These are phyloP conservation scores for Biscutella laevigata DNA, from an alignment of 441 rosid species.

Conservation along the genomic window DNA sequence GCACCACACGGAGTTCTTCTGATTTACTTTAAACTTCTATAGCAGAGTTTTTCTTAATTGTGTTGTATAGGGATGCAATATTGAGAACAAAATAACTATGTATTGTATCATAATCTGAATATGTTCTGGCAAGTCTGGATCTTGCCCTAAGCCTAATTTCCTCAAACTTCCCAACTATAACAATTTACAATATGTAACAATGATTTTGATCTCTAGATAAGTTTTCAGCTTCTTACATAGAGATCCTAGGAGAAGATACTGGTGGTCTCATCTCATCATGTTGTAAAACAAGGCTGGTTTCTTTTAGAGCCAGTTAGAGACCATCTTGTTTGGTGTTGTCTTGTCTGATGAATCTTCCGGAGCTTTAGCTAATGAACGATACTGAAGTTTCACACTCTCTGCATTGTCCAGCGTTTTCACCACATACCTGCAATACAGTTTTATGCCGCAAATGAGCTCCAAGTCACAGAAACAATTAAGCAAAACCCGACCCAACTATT, in stretches of 20 bases:
- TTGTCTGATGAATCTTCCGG: slow-evolving; percentile 43
- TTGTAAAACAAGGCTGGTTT: neutral
- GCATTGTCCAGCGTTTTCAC: slow-evolving; percentile 95
- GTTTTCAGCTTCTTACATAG: neutral
- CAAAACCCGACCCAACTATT: too few relatives aligned
- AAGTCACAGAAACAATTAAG: slow-evolving; percentile 15
- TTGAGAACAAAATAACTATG: slow-evolving; percentile 4
- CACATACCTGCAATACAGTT: slow-evolving; percentile 57
- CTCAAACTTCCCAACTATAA: slow-evolving; percentile 1
- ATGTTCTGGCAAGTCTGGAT: slow-evolving; percentile 5
- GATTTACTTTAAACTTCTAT: too few relatives aligned
- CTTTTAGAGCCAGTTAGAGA: slow-evolving; percentile 52
- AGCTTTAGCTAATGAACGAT: slow-evolving; percentile 81
- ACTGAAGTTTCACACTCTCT: slow-evolving; percentile 94
- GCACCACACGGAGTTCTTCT: too few relatives aligned
- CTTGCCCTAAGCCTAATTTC: slow-evolving; percentile 11
- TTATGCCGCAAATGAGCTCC: slow-evolving; percentile 7
- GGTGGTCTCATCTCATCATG: neutral
- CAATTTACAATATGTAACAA: slow-evolving; percentile 22
- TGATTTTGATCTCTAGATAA: slow-evolving; percentile 3
- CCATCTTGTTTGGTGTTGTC: slow-evolving; percentile 44
- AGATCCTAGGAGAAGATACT: slow-evolving; percentile 1
- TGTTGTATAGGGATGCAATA: neutral
- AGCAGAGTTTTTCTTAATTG: too few relatives aligned
- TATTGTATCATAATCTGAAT: neutral